Conservation (phyloP, 2,329 filamentous ascomycete genomes). For the Cladophialophora bantiana region DNA sequence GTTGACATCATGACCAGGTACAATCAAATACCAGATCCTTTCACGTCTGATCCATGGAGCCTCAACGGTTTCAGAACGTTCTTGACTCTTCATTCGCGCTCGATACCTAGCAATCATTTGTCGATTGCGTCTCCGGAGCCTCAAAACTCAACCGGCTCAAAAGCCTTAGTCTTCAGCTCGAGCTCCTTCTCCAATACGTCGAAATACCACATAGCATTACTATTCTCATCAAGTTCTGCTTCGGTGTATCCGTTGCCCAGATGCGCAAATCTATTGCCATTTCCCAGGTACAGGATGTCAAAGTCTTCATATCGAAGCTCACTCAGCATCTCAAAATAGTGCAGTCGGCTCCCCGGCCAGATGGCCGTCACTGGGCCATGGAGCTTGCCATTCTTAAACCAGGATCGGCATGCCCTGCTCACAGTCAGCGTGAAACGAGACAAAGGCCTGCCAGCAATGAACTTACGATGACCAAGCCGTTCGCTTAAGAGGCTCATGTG, state of each 20-base stretch:
- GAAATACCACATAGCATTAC: conserved; percentile 23
- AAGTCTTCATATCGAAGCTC: conserved; percentile 47
- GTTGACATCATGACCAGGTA: neutral
- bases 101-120: neutral
- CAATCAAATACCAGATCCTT: neutral
- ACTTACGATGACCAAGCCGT: conserved; percentile 16
- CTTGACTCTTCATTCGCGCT: neutral
- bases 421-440: neutral
- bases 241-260: conserved; percentile 48
- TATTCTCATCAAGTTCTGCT: conserved; percentile 7
- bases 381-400: conserved; percentile 34
- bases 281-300: conserved; percentile 46
- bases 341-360: conserved; percentile 23
- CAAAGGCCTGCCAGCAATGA: no score
- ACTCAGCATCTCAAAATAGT: conserved; percentile 43
- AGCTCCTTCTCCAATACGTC: conserved; percentile 13
- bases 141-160: neutral
- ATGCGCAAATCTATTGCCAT: conserved; percentile 47
- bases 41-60: neutral
- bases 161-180: neutral
- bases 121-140: no score
- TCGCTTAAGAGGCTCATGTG: conserved; percentile 20
- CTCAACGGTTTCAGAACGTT: conserved; percentile 4
- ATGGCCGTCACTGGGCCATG: conserved; percentile 16
- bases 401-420: conserved; percentile 17